Evolutionary conservation across 1,139 yeast species (phyloP).

Genomic region (Debaryomyces psychrophilus): DNA sequence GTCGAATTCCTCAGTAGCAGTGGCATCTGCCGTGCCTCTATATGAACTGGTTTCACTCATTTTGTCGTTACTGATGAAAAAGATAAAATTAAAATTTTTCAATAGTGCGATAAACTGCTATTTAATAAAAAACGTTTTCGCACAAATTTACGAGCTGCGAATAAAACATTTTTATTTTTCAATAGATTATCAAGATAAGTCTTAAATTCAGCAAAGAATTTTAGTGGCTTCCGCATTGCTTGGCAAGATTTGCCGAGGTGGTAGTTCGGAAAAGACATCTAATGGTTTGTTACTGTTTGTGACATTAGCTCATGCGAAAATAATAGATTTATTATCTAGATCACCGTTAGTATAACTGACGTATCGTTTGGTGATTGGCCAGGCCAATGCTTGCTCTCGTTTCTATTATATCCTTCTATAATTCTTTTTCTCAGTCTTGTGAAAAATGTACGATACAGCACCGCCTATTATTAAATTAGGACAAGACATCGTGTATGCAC

Average conservation of each 20-base stretch:
- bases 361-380: neutral
- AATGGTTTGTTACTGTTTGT: too few relatives aligned
- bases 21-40: neutral
- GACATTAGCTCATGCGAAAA: too few relatives aligned
- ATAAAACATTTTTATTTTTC: neutral
- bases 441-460: neutral
- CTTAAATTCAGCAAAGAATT: neutral
- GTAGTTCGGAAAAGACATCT: too few relatives aligned
- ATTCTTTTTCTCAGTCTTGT: too few relatives aligned
- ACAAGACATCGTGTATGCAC: neutral
- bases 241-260: neutral
- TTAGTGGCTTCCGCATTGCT: neutral
- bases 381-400: neutral
- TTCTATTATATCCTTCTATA: neutral
- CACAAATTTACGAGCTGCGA: neutral
- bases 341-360: too few relatives aligned
- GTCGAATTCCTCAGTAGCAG: neutral
- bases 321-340: too few relatives aligned
- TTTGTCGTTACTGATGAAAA: neutral
- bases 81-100: neutral
- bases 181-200: neutral
- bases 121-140: too few relatives aligned
- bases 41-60: conserved; percentile 3
- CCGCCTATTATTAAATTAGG: neutral
- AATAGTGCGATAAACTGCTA: too few relatives aligned